Percentiles rank a stretch among this genome's conserved stretches.
Conservation (phyloP, 2,329 filamentous ascomycete genomes). For the Raffaelea ambrosiae region DNA sequence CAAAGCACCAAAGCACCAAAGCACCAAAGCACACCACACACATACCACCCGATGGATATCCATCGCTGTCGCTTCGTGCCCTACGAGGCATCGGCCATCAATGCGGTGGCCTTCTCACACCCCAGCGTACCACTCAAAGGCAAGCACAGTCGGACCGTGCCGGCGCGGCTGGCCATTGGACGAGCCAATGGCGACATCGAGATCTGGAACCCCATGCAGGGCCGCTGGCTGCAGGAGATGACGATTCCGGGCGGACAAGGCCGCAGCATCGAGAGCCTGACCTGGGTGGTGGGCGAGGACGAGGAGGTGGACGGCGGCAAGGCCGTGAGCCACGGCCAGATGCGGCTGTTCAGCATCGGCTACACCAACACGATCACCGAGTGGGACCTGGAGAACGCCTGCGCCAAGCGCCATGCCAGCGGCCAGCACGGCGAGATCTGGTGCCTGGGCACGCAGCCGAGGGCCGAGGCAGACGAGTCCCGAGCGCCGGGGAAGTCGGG, state of each 20-base stretch:
- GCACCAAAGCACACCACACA: too few relatives aligned
- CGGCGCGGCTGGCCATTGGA: constrained; percentile 75
- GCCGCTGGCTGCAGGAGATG: constrained; percentile 82
- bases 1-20: background rate
- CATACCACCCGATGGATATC: too few relatives aligned
- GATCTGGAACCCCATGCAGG: constrained; percentile 85
- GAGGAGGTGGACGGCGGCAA: constrained; percentile 53
- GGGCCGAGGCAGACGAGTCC: constrained; percentile 20
- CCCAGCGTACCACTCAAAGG: constrained; percentile 32
- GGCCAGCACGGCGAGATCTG: constrained; percentile 95
- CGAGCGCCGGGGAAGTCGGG: constrained; percentile 12
- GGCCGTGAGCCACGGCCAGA: constrained; percentile 52
- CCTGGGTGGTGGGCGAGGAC: constrained; percentile 82
- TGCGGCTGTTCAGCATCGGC: constrained; percentile 91
- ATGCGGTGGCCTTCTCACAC: constrained; percentile 89
- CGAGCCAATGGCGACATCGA: constrained; percentile 94
- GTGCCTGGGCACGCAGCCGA: constrained; percentile 86
- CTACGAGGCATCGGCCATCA: constrained; percentile 86
- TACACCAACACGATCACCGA: constrained; percentile 89
- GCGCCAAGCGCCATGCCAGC: constrained; percentile 71
- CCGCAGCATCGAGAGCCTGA: constrained; percentile 80
- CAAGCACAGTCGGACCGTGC: constrained; percentile 31
- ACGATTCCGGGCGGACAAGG: constrained; percentile 77
- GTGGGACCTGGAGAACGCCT: constrained; percentile 79
- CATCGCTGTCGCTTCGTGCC: constrained; percentile 95